These are phyloP conservation scores for Phytophthora chlamydospora DNA, from an alignment of 352 stramenopile genomes.

Conservation along the genomic window DNA sequence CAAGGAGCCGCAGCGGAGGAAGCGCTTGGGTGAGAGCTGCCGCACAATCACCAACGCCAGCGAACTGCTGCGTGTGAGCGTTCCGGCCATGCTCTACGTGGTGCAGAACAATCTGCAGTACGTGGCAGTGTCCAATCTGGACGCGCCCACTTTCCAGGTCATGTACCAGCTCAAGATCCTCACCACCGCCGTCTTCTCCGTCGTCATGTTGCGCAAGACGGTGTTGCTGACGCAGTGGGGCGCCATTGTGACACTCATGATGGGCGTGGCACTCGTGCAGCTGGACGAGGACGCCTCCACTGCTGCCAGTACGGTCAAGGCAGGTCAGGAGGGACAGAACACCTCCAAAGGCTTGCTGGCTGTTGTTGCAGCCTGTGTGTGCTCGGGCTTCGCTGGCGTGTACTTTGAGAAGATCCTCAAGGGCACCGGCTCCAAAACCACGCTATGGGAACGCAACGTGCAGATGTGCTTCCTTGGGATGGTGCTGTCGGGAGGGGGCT, in stretches of 20 bases:
- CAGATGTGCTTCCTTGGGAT: constrained; percentile 84
- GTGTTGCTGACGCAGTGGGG: constrained; percentile 82
- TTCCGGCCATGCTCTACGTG: constrained; percentile 81
- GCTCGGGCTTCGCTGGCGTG: constrained; percentile 83
- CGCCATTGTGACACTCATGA: constrained; percentile 82
- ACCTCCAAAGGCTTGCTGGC: constrained; percentile 73
- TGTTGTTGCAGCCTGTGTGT: constrained; percentile 74
- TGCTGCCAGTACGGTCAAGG: constrained; percentile 13
- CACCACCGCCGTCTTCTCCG: constrained; percentile 86
- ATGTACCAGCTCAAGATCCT: constrained; percentile 91
- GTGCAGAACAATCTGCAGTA: constrained; percentile 90
- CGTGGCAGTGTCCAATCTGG: constrained; percentile 80
- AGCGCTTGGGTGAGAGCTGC: constrained; percentile 34
- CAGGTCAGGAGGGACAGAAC: constrained; percentile 43
- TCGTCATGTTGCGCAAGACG: constrained; percentile 71
- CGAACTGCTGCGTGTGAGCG: constrained; percentile 76
- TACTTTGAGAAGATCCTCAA: constrained; percentile 92
- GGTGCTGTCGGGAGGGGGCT: constrained; percentile 56
- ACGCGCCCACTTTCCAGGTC: constrained; percentile 82
- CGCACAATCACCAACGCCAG: constrained; percentile 61
- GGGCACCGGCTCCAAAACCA: constrained; percentile 54
- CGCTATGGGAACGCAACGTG: constrained; percentile 85
- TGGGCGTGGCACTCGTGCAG: constrained; percentile 79
- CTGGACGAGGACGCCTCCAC: constrained; percentile 51
- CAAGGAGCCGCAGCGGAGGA: constrained; percentile 29